Evolutionary conservation across 192 early-diverging fungal species (phyloP).

Genomic region (Gaertneriomyces sp.): DNA sequence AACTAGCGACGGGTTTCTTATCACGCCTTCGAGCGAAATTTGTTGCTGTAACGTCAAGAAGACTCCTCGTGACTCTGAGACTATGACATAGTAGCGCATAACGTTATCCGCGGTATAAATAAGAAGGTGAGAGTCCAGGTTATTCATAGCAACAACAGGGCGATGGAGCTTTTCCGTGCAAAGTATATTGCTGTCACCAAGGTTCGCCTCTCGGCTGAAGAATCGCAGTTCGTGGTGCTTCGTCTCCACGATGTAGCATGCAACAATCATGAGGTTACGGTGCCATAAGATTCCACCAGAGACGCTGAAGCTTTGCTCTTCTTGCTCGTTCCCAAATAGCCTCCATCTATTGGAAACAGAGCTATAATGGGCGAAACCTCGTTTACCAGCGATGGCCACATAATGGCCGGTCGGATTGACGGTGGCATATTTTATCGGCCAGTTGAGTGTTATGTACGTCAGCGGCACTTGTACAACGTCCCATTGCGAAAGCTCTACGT

Average conservation of each 20-base stretch:
- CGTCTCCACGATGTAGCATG: constrained; percentile 52
- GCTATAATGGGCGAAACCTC: constrained; percentile 80
- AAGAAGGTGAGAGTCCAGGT: constrained; percentile 52
- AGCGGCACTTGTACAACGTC: constrained; percentile 68
- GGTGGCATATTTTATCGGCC: constrained; percentile 76
- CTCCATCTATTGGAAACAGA: constrained; percentile 75
- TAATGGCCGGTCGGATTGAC: constrained; percentile 66
- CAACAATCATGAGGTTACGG: constrained; percentile 62
- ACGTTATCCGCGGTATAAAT: constrained; percentile 61
- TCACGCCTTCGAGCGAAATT: constrained; percentile 51
- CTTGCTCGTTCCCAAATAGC: constrained; percentile 79
- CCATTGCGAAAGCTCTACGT: constrained; percentile 70
- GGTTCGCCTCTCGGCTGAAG: constrained; percentile 69
- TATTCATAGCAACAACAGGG: constrained; percentile 51
- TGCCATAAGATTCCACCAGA: constrained; percentile 73
- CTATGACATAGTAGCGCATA: constrained; percentile 50
- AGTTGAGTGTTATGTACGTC: constrained; percentile 74
- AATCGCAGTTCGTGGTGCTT: constrained; percentile 47
- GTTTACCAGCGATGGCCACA: constrained; percentile 80
- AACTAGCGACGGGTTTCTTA: constrained; percentile 44
- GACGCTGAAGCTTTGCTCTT: constrained; percentile 68
- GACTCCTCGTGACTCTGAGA: constrained; percentile 6
- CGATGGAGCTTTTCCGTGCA: constrained; percentile 48
- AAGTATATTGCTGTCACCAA: constrained; percentile 64
- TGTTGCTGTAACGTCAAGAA: constrained; percentile 44